These are phyloP conservation scores for Clavariopsis aquatica DNA, from an alignment of 495 filamentous ascomycete genomes.

Conservation along the genomic window DNA sequence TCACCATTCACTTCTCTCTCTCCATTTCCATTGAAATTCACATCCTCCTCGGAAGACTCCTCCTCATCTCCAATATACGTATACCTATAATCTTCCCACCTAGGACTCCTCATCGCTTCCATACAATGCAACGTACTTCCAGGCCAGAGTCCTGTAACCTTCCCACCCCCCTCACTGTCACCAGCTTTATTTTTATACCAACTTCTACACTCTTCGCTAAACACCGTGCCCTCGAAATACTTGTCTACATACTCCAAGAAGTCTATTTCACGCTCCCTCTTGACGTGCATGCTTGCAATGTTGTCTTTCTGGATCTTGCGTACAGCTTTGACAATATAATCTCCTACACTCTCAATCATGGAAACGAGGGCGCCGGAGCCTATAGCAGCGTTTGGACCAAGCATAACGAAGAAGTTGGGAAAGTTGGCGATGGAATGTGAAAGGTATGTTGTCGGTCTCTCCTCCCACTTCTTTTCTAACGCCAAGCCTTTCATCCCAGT, in stretches of 20 bases:
- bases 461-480: constrained; percentile 39
- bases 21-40: background rate
- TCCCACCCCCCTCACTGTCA: constrained; percentile 14
- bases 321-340: constrained; percentile 36
- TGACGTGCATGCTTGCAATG: constrained; percentile 24
- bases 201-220: constrained; percentile 26
- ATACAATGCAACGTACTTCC: constrained; percentile 42
- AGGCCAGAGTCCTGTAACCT: constrained; percentile 38
- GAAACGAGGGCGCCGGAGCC: constrained; percentile 40
- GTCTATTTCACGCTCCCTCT: constrained; percentile 17
- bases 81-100: constrained; percentile 45
- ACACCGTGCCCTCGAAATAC: constrained; percentile 33
- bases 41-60: constrained; percentile 25
- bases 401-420: constrained; percentile 44
- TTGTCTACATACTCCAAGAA: constrained; percentile 32
- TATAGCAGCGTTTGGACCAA: constrained; percentile 44
- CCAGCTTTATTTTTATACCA: background rate
- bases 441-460: constrained; percentile 39
- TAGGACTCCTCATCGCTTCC: constrained; percentile 38
- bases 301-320: constrained; percentile 35
- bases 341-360: constrained; percentile 40
- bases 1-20: background rate
- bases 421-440: constrained; percentile 40
- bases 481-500: constrained; percentile 33
- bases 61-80: constrained; percentile 19